Conservation (phyloP, 1,139 yeast species). For the Saccharomyces hybrid region DNA sequence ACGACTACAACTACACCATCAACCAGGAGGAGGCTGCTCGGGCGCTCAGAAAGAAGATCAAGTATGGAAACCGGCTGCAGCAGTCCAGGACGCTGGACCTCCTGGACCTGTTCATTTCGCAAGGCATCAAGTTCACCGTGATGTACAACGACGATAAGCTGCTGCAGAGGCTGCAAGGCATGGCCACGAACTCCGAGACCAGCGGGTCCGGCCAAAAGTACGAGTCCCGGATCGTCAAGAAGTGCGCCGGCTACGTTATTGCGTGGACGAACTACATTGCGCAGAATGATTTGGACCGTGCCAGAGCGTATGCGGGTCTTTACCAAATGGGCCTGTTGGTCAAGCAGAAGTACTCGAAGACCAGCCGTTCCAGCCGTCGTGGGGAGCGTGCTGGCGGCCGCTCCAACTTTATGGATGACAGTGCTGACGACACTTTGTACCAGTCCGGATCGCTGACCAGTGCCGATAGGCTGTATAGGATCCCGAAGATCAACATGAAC, state of each 20-base stretch:
- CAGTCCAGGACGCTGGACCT: slow-evolving; percentile 47
- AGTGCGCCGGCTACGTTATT: slow-evolving; percentile 16
- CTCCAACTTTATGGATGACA: slow-evolving; percentile 40
- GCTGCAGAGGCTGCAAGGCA: slow-evolving; percentile 50
- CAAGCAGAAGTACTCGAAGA: not conserved
- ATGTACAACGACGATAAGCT: slow-evolving; percentile 68
- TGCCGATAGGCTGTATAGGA: slow-evolving; percentile 44
- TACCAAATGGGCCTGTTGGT: not conserved
- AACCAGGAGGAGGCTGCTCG: slow-evolving; percentile 68
- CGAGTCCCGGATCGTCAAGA: slow-evolving; percentile 16
- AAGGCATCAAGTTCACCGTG: slow-evolving; percentile 44
- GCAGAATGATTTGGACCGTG: slow-evolving; percentile 12
- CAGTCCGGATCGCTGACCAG: slow-evolving; percentile 9
- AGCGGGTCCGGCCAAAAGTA: slow-evolving; percentile 21
- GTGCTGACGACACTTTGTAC: slow-evolving; percentile 35
- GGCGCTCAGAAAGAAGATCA: slow-evolving; percentile 77
- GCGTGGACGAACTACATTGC: slow-evolving; percentile 22
- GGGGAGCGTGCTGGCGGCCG: slow-evolving; percentile 13
- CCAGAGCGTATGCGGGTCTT: slow-evolving; percentile 4
- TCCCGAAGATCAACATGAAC: slow-evolving; percentile 61
- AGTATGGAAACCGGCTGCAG: slow-evolving; percentile 52
- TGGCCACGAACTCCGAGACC: slow-evolving; percentile 30
- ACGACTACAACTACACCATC: slow-evolving; percentile 16
- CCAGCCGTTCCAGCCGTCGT: not conserved
- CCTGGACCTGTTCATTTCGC: slow-evolving; percentile 67